A percentile compares a stretch with the other conserved stretches of the same genome.
phyloP scores from a whole-genome alignment of 2,329 filamentous ascomycete species.

The Sphaerulina populicola region DNA sequence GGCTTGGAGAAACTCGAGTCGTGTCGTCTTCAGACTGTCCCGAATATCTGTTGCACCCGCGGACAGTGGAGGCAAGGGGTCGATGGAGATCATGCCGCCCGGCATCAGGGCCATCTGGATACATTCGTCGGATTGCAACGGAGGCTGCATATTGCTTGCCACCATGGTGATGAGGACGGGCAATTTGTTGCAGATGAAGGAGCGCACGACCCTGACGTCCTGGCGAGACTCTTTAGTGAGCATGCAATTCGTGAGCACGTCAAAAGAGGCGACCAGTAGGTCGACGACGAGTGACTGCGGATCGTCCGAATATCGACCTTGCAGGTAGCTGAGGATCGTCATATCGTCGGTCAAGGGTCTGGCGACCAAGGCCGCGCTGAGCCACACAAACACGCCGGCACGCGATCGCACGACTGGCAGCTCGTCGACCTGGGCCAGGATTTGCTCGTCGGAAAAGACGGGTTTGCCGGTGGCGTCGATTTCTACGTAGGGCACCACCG shows the following conservation, averaged over 20 bases:
- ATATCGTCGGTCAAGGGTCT: conserved; percentile 76
- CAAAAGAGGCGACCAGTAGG: conserved; percentile 79
- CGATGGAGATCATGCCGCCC: conserved; percentile 50
- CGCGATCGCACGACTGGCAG: conserved; percentile 65
- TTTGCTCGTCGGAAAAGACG: conserved; percentile 53
- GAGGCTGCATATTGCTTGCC: conserved; percentile 49
- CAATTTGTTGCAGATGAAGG: conserved; percentile 72
- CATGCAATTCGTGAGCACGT: conserved; percentile 78
- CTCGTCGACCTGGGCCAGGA: conserved; percentile 40
- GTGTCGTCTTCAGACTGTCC: conserved; percentile 56
- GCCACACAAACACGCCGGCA: conserved; percentile 74
- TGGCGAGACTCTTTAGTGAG: conserved; percentile 57
- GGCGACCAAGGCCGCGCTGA: conserved; percentile 73
- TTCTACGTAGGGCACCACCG: conserved; percentile 53
- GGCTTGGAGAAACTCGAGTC: conserved; percentile 78
- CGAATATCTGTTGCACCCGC: conserved; percentile 48
- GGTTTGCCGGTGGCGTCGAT: conserved; percentile 56
- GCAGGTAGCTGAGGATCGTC: conserved; percentile 67
- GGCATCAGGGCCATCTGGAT: conserved; percentile 58
- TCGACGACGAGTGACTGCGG: conserved; percentile 70
- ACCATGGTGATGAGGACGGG: conserved; percentile 54
- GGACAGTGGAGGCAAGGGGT: conserved; percentile 57
- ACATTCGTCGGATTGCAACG: conserved; percentile 54
- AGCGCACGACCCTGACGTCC: conserved; percentile 65
- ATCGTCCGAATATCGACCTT: conserved; percentile 79